phyloP scores from a whole-genome alignment of 345 rosid species.

The Odontarrhena argentea region DNA sequence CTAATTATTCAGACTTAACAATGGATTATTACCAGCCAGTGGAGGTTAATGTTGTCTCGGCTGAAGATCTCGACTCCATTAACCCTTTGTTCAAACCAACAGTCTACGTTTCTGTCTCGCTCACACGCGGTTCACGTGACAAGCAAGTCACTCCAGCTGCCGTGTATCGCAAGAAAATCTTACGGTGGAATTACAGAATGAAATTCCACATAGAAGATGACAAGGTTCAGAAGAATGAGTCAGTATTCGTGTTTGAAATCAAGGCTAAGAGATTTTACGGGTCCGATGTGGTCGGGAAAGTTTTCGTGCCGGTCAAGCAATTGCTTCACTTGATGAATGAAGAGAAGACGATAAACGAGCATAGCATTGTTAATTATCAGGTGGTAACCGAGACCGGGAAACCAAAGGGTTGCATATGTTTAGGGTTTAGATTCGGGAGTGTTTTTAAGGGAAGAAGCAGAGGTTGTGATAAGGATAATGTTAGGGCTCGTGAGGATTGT shows the following conservation, averaged over 20 bases:
- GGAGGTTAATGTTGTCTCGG: constrained; percentile 32
- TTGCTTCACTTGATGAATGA: constrained; percentile 25
- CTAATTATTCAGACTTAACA: background rate
- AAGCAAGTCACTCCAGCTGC: constrained; percentile 36
- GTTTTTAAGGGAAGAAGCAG: constrained; percentile 15
- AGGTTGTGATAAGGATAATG: constrained; percentile 6
- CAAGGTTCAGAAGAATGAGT: constrained; percentile 35
- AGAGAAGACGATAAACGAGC: constrained; percentile 33
- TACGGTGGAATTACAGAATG: constrained; percentile 37
- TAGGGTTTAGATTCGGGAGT: constrained; percentile 38
- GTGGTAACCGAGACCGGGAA: constrained; percentile 34
- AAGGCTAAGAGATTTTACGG: constrained; percentile 30
- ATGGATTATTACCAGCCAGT: constrained; percentile 35
- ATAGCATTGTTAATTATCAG: constrained; percentile 28
- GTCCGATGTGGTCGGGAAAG: constrained; percentile 30
- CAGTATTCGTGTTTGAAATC: constrained; percentile 37
- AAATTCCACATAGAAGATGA: constrained; percentile 34
- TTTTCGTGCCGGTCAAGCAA: constrained; percentile 35
- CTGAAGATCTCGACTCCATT: constrained; percentile 34
- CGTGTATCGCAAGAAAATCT: constrained; percentile 10
- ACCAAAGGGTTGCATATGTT: constrained; percentile 35
- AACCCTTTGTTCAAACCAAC: constrained; percentile 36
- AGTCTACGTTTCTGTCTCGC: constrained; percentile 31
- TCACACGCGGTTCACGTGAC: constrained; percentile 39
- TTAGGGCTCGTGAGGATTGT: constrained; percentile 23